Conservation (phyloP, 2,329 filamentous ascomycete genomes). For the Erysiphe neolycopersici region DNA sequence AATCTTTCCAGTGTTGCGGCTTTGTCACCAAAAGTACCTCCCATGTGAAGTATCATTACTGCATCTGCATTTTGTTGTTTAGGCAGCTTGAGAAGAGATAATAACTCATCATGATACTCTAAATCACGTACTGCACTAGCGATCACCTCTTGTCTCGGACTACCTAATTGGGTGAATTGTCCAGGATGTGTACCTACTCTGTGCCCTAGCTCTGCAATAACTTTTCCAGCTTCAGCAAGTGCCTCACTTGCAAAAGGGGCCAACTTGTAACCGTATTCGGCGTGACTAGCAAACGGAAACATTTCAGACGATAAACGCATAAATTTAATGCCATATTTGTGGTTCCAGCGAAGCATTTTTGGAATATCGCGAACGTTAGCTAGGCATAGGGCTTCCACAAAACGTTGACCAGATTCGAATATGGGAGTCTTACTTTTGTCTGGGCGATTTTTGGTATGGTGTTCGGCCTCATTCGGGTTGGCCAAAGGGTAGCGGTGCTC, state of each 20-base stretch:
- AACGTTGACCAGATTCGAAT: constrained; percentile 37
- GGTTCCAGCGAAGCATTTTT: constrained; percentile 81
- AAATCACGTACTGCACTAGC: constrained; percentile 54
- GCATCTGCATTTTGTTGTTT: constrained; percentile 60
- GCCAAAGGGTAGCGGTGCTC: constrained; percentile 64
- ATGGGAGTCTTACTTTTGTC: constrained; percentile 46
- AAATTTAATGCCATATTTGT: constrained; percentile 75
- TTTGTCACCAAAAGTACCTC: constrained; percentile 68
- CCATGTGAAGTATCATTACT: constrained; percentile 87
- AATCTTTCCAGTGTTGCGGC: constrained; percentile 22
- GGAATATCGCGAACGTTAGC: constrained; percentile 60
- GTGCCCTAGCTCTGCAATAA: constrained; percentile 56
- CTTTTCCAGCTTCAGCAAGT: constrained; percentile 47
- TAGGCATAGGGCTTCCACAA: constrained; percentile 50
- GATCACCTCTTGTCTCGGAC: constrained; percentile 53
- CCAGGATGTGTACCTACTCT: constrained; percentile 76
- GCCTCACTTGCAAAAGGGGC: constrained; percentile 58
- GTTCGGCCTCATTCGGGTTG: constrained; percentile 50
- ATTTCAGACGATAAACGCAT: constrained; percentile 83
- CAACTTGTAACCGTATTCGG: constrained; percentile 63
- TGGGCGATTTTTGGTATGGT: constrained; percentile 63
- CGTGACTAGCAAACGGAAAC: constrained; percentile 87
- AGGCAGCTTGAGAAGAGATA: constrained; percentile 49
- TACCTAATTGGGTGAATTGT: constrained; percentile 77
- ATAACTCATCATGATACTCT: constrained; percentile 67